Base-by-base conservation (phyloP, 768 basidiomycete genomes). In the Clitopilus hobsonii region DNA sequence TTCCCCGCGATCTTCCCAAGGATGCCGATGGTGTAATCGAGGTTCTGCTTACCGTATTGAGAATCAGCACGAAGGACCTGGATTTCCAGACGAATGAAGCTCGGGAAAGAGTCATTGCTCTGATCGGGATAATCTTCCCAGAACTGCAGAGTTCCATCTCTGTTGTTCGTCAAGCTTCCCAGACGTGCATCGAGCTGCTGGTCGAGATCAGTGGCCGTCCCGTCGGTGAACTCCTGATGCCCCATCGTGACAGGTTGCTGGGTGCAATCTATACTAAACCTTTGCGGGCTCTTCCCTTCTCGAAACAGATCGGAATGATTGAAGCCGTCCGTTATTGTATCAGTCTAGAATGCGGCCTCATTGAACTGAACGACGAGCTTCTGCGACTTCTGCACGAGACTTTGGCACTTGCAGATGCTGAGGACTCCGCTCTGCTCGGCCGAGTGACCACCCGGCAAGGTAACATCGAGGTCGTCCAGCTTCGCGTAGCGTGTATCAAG, bases 241-340 rank as follows among this genome's bases (percentile, higher is more conserved):
- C 83, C 14, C 88, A 94, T 62, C 87, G 93, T 48, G 92, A 94
- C 58, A 85, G 93, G 26, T 86, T 98, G 73, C 77, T 98, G 32
- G 82, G 84, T 16, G 83, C 88, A 1, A 94, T 99, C 60, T 98
- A 89, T 73, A 91, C 90, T n/a, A 98, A 98, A 65, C 97, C 97
- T 11, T 80, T 99, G 18, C 81, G 97, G 52, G 97, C 97, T 0
- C 79, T 99, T 23, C 94, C 94, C 1, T 95, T 98, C 67, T 80
- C 88, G 14, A 92, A 93, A 63, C 97, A 98, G 68, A 97, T 98
- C 55, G 97, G 95, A 26, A 94, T 98, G 82, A 94, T 98, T 56
- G 97, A 98, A 63, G 94, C 94, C 16, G 85, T 98, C 56, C 89
- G 95, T 8, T 99, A 94, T 67, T 92, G 93, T 66, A 84, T 99